phyloP scores from a whole-genome alignment of 2,329 filamentous ascomycete species.

The Ophiostoma piceae region DNA sequence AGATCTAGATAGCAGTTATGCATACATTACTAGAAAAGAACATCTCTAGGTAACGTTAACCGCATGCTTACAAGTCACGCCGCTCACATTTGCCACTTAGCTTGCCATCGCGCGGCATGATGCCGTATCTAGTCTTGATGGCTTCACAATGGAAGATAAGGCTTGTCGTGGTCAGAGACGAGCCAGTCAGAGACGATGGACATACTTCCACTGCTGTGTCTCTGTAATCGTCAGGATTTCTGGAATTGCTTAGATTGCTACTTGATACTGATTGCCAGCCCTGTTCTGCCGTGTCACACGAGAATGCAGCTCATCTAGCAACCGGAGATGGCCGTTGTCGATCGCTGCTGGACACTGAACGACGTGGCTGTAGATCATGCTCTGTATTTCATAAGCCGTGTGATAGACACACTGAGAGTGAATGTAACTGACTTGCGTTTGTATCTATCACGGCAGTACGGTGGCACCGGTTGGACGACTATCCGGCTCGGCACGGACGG shows the following conservation, averaged over 20 bases:
- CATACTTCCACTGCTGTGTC: too few species aligned
- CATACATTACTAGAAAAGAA: not conserved
- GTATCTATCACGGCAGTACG: too few species aligned
- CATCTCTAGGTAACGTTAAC: not conserved
- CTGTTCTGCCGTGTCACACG: not conserved
- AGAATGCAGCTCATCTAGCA: not conserved
- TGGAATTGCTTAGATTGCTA: not conserved
- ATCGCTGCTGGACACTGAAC: not conserved
- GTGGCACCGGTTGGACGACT: too few species aligned
- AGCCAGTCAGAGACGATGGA: too few species aligned
- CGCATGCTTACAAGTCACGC: not conserved
- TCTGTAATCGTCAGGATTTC: not conserved
- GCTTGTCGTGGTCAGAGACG: not conserved
- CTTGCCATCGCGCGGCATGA: not conserved
- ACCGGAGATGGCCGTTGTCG: not conserved
- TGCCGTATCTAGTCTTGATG: not conserved
- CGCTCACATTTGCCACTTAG: not conserved
- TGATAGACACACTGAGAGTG: too few species aligned
- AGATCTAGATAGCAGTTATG: not conserved
- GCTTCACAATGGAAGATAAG: not conserved
- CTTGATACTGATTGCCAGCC: not conserved
- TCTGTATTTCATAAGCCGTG: too few species aligned
- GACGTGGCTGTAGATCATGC: too few species aligned
- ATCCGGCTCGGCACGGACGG: too few species aligned
- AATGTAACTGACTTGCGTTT: too few species aligned